Conservation (phyloP, 805 yeast species). For the Pichia exigua region DNA sequence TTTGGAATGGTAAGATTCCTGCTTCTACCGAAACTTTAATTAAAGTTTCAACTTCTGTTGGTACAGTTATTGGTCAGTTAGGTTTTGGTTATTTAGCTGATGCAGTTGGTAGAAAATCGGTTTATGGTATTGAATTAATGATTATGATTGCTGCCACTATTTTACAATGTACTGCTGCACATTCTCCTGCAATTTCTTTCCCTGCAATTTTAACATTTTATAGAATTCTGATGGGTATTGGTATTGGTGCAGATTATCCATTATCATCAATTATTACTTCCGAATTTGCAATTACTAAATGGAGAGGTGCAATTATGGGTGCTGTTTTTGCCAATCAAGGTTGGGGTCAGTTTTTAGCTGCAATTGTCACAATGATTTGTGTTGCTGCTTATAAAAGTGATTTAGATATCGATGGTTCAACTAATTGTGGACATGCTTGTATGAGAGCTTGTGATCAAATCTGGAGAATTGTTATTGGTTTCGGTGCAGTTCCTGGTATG, state of each 20-base stretch:
- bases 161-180: constrained; percentile 67
- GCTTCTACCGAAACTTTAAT: constrained; percentile 65
- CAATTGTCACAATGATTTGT: constrained; percentile 69
- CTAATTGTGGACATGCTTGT: constrained; percentile 62
- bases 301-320: constrained; percentile 98
- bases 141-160: constrained; percentile 76
- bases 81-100: constrained; percentile 82
- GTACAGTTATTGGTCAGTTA: constrained; percentile 87
- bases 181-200: constrained; percentile 64
- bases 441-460: constrained; percentile 77
- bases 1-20: constrained; percentile 58
- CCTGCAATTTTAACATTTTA: constrained; percentile 67
- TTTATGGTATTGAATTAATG: constrained; percentile 82
- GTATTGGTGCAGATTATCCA: constrained; percentile 97
- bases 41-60: constrained; percentile 87
- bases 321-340: constrained; percentile 97
- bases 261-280: constrained; percentile 88
- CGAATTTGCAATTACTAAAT: constrained; percentile 86
- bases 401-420: constrained; percentile 47
- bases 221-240: constrained; percentile 88
- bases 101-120: constrained; percentile 73
- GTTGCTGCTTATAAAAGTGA: constrained; percentile 69
- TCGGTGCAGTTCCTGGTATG: constrained; percentile 85
- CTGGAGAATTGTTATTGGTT: constrained; percentile 89
- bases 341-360: constrained; percentile 87